These are phyloP conservation scores for Arabidopsis arenosa DNA, from an alignment of 345 rosid species.

Conservation along the genomic window DNA sequence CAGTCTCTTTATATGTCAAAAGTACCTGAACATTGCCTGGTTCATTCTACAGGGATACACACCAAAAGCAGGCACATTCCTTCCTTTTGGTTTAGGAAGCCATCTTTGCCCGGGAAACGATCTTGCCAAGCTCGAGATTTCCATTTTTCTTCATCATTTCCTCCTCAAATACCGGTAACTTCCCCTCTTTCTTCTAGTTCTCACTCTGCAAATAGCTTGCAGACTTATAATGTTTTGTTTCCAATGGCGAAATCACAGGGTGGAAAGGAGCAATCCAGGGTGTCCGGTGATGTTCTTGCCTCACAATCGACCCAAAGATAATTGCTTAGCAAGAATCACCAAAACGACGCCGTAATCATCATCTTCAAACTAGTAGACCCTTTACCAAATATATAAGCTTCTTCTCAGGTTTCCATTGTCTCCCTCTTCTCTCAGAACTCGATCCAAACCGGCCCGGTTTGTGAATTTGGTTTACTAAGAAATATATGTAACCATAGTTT, in stretches of 20 bases:
- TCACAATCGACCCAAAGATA: constrained; percentile 46
- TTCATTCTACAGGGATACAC: constrained; percentile 49
- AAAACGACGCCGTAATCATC: constrained; percentile 31
- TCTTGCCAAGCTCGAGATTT: constrained; percentile 83
- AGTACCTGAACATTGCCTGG: constrained; percentile 10
- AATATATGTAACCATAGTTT: not conserved
- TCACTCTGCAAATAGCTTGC: not conserved
- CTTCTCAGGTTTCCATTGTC: constrained; percentile 26
- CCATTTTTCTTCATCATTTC: constrained; percentile 81
- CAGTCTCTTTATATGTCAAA: not conserved
- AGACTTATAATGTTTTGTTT: constrained; percentile 10
- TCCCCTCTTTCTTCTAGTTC: not conserved
- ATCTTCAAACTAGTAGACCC: constrained; percentile 27
- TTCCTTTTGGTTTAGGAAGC: constrained; percentile 89
- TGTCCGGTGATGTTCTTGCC: constrained; percentile 46
- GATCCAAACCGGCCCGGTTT: constrained; percentile 25
- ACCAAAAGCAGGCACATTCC: constrained; percentile 70
- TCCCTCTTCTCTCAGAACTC: constrained; percentile 7
- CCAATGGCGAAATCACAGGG: constrained; percentile 20
- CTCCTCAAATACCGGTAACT: constrained; percentile 62
- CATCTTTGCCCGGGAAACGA: constrained; percentile 88
- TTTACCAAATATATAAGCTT: constrained; percentile 11
- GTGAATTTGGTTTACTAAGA: constrained; percentile 13
- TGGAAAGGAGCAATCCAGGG: constrained; percentile 42
- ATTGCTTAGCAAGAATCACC: constrained; percentile 48